A percentile compares a stretch with the other conserved stretches of the same genome.
phyloP scores from a whole-genome alignment of 2,329 filamentous ascomycete species.

The Aspergillus brunneoviolaceus region DNA sequence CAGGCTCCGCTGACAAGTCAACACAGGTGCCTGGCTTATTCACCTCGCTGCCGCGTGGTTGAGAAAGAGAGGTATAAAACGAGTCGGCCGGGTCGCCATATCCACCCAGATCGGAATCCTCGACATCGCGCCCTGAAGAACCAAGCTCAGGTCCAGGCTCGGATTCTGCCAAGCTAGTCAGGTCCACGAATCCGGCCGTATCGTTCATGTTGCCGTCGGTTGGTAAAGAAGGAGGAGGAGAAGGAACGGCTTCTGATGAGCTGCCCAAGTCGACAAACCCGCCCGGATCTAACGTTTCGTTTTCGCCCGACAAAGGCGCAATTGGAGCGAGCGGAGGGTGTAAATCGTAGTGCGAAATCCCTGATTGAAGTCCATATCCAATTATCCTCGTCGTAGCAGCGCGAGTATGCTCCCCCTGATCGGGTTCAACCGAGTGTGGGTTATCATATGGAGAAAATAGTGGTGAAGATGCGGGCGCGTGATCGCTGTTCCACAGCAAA shows the following conservation, averaged over 20 bases:
- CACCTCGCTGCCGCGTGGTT: not conserved
- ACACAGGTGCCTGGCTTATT: no score
- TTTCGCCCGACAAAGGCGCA: not conserved
- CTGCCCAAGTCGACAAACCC: not conserved
- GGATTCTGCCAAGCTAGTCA: not conserved
- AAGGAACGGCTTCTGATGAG: not conserved
- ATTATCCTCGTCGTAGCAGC: no score
- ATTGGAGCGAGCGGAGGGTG: not conserved
- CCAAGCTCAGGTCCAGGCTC: not conserved
- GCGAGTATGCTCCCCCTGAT: no score
- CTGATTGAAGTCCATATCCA: no score
- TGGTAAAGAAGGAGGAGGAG: no score
- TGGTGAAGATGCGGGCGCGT: not conserved
- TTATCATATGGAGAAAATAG: not conserved
- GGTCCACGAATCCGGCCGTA: not conserved
- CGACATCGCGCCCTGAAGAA: no score
- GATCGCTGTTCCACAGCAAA: constrained; percentile 35
- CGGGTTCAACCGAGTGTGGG: no score
- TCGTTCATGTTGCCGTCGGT: not conserved
- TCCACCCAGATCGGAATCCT: not conserved
- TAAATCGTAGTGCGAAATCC: no score
- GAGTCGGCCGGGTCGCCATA: not conserved
- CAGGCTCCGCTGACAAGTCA: no score
- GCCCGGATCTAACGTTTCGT: not conserved
- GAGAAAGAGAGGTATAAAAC: not conserved